Percentiles rank a stretch among this genome's conserved stretches.
These are phyloP conservation scores for Metschnikowia baotianmanensis DNA, from an alignment of 805 yeast species.

Conservation along the genomic window DNA sequence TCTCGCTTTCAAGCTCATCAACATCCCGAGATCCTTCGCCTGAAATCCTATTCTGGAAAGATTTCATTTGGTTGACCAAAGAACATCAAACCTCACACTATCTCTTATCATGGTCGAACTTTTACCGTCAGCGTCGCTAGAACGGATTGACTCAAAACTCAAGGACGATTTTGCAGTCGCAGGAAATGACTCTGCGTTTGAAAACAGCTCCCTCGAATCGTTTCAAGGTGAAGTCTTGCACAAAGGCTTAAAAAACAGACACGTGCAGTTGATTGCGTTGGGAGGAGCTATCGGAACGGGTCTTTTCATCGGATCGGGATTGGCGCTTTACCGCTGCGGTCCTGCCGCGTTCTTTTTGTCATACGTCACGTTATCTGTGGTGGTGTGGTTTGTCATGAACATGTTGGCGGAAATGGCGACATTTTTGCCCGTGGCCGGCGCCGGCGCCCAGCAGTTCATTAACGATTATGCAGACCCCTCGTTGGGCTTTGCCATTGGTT, in stretches of 20 bases:
- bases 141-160: no score
- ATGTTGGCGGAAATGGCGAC: constrained; percentile 23
- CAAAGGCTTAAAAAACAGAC: constrained; percentile 22
- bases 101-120: no score
- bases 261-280: constrained; percentile 23
- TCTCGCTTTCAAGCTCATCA: no score
- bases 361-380: constrained; percentile 17
- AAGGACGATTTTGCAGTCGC: no score
- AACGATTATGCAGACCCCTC: constrained; percentile 19
- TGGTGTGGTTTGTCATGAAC: constrained; percentile 23
- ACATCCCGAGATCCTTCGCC: no score
- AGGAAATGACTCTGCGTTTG: no score
- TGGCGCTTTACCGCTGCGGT: constrained; percentile 16
- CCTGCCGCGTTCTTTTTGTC: constrained; percentile 21
- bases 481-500: constrained; percentile 21
- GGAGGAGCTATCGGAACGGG: constrained; percentile 26
- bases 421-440: constrained; percentile 22
- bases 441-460: constrained; percentile 21
- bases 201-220: no score
- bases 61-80: no score
- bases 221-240: no score
- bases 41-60: no score
- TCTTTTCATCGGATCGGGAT: constrained; percentile 21
- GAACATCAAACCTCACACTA: no score
- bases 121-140: no score